Conservation (phyloP, 2,329 filamentous ascomycete species). For the Fusarium zealandicum region DNA sequence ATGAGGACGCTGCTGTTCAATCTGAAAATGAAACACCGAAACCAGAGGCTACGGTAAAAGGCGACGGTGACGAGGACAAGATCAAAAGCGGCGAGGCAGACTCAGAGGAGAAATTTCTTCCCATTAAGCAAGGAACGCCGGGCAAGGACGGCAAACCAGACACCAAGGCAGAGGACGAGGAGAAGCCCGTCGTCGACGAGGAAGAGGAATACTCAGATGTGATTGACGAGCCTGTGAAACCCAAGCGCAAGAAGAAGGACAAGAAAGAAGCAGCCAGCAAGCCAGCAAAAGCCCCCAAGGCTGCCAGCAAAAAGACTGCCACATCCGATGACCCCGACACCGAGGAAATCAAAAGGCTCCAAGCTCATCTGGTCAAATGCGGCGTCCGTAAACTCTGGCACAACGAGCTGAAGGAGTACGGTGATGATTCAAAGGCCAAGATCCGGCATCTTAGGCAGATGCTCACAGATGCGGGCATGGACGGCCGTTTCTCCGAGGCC, state of each 20-base stretch:
- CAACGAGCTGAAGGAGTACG: slow-evolving; percentile 79
- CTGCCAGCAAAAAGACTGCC: slow-evolving; percentile 42
- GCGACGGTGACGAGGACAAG: slow-evolving; percentile 1
- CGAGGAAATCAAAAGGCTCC: slow-evolving; percentile 85
- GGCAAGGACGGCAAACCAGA: slow-evolving; percentile 4
- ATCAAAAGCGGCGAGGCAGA: neutral
- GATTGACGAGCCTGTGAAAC: slow-evolving; percentile 73
- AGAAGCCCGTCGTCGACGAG: slow-evolving; percentile 38
- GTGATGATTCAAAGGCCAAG: slow-evolving; percentile 76
- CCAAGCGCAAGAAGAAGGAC: slow-evolving; percentile 64
- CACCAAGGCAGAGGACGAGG: slow-evolving; percentile 30
- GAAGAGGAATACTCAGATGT: slow-evolving; percentile 59
- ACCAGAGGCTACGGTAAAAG: slow-evolving; percentile 12
- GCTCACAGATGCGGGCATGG: slow-evolving; percentile 85
- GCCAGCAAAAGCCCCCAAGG: slow-evolving; percentile 39
- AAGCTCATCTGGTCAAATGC: slow-evolving; percentile 87
- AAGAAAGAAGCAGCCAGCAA: slow-evolving; percentile 43
- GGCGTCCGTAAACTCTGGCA: slow-evolving; percentile 93
- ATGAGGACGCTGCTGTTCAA: slow-evolving; percentile 32
- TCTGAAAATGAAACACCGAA: slow-evolving; percentile 22
- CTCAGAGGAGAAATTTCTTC: slow-evolving; percentile 1
- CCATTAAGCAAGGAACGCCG: slow-evolving; percentile 9
- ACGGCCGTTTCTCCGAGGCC: slow-evolving; percentile 83
- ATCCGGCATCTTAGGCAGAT: slow-evolving; percentile 80
- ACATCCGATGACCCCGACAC: slow-evolving; percentile 65